A percentile compares a stretch with the other conserved stretches of the same genome.
Evolutionary conservation across 1,284 basidiomycete species (phyloP).

Genomic region (Ustilago loliicola): DNA sequence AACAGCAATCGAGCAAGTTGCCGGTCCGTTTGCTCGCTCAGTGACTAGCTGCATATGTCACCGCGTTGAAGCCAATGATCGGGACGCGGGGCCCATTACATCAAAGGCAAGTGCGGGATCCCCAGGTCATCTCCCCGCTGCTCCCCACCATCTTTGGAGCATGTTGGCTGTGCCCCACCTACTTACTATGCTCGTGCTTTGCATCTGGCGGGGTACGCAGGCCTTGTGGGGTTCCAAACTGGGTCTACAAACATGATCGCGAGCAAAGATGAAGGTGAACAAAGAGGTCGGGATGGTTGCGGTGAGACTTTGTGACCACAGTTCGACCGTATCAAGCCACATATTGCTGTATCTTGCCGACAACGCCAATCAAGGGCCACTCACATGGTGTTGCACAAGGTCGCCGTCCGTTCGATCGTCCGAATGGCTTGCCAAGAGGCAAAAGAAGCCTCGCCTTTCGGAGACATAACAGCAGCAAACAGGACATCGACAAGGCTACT

Average conservation of each 20-base stretch:
- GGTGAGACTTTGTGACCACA: not conserved
- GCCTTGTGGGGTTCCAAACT: not conserved
- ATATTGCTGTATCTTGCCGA: not conserved
- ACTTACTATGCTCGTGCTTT: not conserved
- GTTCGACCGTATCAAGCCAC: slow-evolving; percentile 12
- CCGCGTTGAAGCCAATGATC: not conserved
- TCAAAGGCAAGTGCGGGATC: not conserved
- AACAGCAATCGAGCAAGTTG: not conserved
- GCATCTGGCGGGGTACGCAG: not conserved
- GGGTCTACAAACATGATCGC: not conserved
- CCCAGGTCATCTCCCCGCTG: not conserved
- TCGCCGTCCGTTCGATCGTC: not conserved
- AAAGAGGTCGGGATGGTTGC: not conserved
- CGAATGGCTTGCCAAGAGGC: slow-evolving; percentile 1
- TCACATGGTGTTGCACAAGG: not conserved
- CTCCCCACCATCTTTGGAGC: not conserved
- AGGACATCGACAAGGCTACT: not conserved
- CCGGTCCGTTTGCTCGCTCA: not conserved
- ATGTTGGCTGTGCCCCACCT: slow-evolving; percentile 3
- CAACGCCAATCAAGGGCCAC: not conserved
- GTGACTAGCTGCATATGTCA: not conserved
- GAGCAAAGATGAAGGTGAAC: not conserved
- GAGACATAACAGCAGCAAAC: not conserved
- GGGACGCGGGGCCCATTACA: slow-evolving; percentile 2
- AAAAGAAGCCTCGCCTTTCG: not conserved